Base-by-base conservation (phyloP, 495 filamentous ascomycete species). In the Hypoxylon perforatum region DNA sequence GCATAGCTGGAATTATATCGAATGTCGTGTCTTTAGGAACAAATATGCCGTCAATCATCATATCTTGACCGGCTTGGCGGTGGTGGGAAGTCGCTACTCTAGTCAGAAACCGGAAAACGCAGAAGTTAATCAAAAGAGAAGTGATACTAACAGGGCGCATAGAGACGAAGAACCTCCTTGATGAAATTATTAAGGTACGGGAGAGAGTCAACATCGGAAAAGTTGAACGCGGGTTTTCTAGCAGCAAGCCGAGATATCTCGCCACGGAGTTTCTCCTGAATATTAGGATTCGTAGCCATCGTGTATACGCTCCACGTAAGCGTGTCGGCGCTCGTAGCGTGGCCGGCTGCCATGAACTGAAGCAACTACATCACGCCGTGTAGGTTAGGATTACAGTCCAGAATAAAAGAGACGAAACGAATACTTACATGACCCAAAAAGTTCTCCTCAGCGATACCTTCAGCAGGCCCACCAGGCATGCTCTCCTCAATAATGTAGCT, bases 391-490 rank as follows among this genome's bases (percentile, higher is more conserved):
- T 14, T 10, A 25, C 1, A 36, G 17, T 4, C 0, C 14, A 3
- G 7, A 87, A 87, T 0, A 90, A 84, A n/a, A 85, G 87, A 61
- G 90, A 73, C 47, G 90, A 88, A 58, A 90, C 86, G 14, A 6
- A 8, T 3, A 58, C 69, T 19, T 19, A 72, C 65, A 45, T 72
- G 69, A 18, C 51, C 60, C 1, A 67, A 17, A 9, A 70, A 55
- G 14, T 70, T 61, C n/a, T 67, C 51, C 28, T 61, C 66, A 0
- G 54, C 59, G 22, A 63, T 60, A 4, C 50, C 35, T 6, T 57
- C 38, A 8, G 81, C 84, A 4, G 52, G 51, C n/a, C 28, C 46
- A 12, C 52, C 54, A 14, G 53, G 48, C 51, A 46, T 44, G 14
- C 61, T 48, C 57, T 73, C 67, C 52, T 73, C 67, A 19, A 70